Conservation (phyloP, 2,329 filamentous ascomycete genomes). For the Fusarium denticulatum region DNA sequence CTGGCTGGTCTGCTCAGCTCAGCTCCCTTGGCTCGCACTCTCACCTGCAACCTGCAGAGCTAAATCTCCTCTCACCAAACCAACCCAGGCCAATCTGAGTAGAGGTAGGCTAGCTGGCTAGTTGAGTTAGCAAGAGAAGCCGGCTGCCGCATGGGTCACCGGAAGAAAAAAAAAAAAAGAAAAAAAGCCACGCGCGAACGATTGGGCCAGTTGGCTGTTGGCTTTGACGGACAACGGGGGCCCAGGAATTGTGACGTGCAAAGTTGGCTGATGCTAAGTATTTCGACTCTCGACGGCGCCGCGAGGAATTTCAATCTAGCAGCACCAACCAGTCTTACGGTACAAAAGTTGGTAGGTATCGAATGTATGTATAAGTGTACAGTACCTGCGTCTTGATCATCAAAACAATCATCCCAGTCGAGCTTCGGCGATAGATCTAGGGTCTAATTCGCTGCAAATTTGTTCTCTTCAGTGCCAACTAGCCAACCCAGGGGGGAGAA, state of each 20-base stretch:
- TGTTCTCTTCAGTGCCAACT: not conserved
- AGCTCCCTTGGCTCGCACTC: conserved; percentile 8
- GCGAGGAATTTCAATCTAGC: conserved; percentile 32
- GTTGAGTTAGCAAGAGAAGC: conserved; percentile 29
- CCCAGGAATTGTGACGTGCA: conserved; percentile 42
- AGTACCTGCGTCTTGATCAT: conserved; percentile 13
- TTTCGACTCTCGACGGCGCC: conserved; percentile 30
- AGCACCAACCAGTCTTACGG: not conserved
- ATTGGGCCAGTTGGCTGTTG: conserved; percentile 34
- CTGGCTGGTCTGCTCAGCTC: conserved; percentile 13
- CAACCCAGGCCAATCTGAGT: conserved; percentile 28
- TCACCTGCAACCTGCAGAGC: conserved; percentile 18
- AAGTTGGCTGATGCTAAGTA: conserved; percentile 34
- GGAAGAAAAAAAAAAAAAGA: conserved; percentile 27
- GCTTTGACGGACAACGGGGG: conserved; percentile 27
- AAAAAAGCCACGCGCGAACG: conserved; percentile 38
- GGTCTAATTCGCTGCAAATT: conserved; percentile 16
- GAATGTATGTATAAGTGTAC: not conserved
- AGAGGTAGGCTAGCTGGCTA: conserved; percentile 25
- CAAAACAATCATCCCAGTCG: conserved; percentile 23
- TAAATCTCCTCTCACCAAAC: conserved; percentile 26
- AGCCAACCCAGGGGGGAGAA: conserved; percentile 12
- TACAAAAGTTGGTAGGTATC: not conserved
- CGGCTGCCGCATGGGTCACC: conserved; percentile 34
- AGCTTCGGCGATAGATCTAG: conserved; percentile 18